These are phyloP conservation scores for Claviceps monticola DNA, from an alignment of 2,329 filamentous ascomycete genomes.

Conservation along the genomic window DNA sequence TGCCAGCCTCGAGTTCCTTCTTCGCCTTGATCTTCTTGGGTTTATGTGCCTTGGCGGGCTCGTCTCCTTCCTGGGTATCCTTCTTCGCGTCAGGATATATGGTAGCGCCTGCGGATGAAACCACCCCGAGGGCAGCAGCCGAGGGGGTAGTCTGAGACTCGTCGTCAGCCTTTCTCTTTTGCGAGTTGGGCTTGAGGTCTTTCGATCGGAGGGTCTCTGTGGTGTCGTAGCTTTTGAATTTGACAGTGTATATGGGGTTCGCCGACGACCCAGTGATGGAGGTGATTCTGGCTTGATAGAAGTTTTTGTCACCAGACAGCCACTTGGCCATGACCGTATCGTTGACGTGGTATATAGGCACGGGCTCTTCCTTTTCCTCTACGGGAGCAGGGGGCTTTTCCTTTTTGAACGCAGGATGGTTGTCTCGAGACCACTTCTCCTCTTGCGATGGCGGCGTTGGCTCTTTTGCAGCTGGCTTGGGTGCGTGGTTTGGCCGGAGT, in stretches of 20 bases:
- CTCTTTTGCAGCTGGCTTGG: slow-evolving; percentile 30
- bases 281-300: slow-evolving; percentile 86
- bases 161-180: slow-evolving; percentile 86
- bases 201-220: slow-evolving; percentile 70
- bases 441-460: slow-evolving; percentile 37
- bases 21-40: slow-evolving; percentile 86
- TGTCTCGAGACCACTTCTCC: slow-evolving; percentile 68
- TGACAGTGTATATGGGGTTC: slow-evolving; percentile 85
- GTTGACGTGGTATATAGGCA: slow-evolving; percentile 64
- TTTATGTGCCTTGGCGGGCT: slow-evolving; percentile 56
- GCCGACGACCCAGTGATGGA: slow-evolving; percentile 86
- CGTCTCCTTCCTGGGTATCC: slow-evolving; percentile 47
- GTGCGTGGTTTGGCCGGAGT: slow-evolving; percentile 42
- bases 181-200: slow-evolving; percentile 69
- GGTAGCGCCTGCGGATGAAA: slow-evolving; percentile 42
- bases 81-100: slow-evolving; percentile 49
- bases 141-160: slow-evolving; percentile 43
- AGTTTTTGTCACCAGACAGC: slow-evolving; percentile 75
- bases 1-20: slow-evolving; percentile 79
- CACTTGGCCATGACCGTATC: slow-evolving; percentile 86
- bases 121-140: slow-evolving; percentile 28
- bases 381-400: slow-evolving; percentile 29
- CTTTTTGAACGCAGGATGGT: slow-evolving; percentile 64
- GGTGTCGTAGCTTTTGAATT: slow-evolving; percentile 81
- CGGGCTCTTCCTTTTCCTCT: slow-evolving; percentile 39